phyloP scores from a whole-genome alignment of 257 asterid genomes.

The Echites panduratus region DNA sequence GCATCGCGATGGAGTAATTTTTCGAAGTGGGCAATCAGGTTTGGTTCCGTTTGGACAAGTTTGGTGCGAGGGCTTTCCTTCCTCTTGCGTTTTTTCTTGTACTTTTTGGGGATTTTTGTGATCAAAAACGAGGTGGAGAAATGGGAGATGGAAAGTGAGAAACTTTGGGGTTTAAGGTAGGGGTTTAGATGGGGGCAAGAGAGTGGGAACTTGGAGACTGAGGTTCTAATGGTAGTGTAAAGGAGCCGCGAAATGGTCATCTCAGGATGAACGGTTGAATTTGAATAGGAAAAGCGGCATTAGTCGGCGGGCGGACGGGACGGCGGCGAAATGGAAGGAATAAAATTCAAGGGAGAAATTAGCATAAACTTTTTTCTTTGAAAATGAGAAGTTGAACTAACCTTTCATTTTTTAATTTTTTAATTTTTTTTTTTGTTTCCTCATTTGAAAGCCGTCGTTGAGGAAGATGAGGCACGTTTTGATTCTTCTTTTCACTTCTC shows the following conservation, averaged over 20 bases:
- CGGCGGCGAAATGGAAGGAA: not conserved
- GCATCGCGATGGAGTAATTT: conserved; percentile 54
- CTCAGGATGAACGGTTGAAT: conserved; percentile 23
- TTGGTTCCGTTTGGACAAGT: conserved; percentile 66
- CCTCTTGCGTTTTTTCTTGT: conserved; percentile 63
- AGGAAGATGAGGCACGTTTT: not conserved
- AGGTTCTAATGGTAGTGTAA: conserved; percentile 6
- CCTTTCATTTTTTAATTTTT: conserved; percentile 31
- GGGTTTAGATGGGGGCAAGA: conserved; percentile 16
- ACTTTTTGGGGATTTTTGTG: conserved; percentile 83
- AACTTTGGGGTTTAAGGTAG: conserved; percentile 18
- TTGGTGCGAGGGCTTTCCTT: conserved; percentile 69
- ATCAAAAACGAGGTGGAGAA: conserved; percentile 79
- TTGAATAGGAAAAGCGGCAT: conserved; percentile 14
- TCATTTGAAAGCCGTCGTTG: conserved; percentile 27
- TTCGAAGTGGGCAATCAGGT: conserved; percentile 57
- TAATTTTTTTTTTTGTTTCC: no score
- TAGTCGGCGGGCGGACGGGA: not conserved
- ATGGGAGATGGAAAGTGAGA: conserved; percentile 24
- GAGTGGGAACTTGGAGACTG: not conserved
- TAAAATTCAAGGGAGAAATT: no score
- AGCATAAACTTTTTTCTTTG: no score
- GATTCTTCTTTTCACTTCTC: not conserved
- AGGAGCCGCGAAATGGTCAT: conserved; percentile 18
- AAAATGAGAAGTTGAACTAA: not conserved